Conservation (phyloP, 2,329 filamentous ascomycete species). For the Ophiostoma sp. region DNA sequence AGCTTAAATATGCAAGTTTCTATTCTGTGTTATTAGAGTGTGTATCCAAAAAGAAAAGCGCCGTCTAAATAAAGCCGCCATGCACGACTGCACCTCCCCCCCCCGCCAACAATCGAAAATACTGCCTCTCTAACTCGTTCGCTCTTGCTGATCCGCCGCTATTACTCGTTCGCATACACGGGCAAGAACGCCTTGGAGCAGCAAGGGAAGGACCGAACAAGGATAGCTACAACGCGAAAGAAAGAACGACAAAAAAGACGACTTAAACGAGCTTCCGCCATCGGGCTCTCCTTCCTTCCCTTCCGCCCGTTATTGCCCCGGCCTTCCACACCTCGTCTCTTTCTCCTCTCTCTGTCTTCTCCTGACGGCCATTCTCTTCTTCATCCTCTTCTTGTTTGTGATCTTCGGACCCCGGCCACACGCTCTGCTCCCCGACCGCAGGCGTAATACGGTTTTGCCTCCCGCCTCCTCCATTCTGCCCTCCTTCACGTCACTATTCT, state of each 20-base stretch:
- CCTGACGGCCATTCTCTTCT: neutral
- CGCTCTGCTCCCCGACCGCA: neutral
- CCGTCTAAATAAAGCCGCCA: neutral
- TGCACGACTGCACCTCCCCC: neutral
- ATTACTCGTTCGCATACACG: neutral
- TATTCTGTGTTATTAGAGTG: neutral
- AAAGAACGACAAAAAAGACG: neutral
- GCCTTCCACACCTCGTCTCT: neutral
- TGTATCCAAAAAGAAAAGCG: neutral
- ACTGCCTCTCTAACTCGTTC: conserved; percentile 10
- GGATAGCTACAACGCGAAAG: neutral
- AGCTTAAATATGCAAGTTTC: neutral
- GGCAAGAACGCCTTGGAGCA: conserved; percentile 14
- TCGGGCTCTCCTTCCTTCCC: neutral
- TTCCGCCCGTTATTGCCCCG: neutral
- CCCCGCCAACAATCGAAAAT: conserved; percentile 11
- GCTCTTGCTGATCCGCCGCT: conserved; percentile 1
- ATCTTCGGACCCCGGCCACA: neutral
- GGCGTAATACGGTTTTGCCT: neutral
- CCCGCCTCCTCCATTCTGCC: neutral
- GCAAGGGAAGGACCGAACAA: conserved; percentile 4
- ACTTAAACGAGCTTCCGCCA: neutral
- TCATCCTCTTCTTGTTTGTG: neutral
- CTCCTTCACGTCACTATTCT: neutral
- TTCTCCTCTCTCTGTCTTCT: neutral